Percentiles rank a stretch among this genome's conserved stretches.
Conservation (phyloP, 106 monocot genomes). For the Allium fistulosum region DNA sequence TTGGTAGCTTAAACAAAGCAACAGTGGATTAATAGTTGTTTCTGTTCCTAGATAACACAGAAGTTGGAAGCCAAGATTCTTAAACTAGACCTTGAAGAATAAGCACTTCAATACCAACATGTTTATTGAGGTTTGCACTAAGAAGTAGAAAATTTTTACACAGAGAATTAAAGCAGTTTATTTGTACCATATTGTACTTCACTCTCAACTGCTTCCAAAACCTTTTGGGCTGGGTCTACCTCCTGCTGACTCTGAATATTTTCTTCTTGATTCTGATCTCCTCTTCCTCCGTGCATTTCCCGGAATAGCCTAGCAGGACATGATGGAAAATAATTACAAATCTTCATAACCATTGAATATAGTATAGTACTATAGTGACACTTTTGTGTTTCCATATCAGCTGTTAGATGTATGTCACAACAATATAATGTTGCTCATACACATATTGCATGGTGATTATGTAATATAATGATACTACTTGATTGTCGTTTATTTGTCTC, state of each 20-base stretch:
- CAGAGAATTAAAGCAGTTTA: too few species aligned
- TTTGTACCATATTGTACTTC: too few species aligned
- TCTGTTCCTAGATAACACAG: too few species aligned
- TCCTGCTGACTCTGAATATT: slow-evolving; percentile 45
- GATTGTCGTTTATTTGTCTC: not conserved
- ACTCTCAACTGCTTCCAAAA: slow-evolving; percentile 33
- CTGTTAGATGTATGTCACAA: not conserved
- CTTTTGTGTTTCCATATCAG: not conserved
- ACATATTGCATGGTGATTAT: too few species aligned
- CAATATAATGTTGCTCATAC: not conserved
- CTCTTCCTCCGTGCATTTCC: slow-evolving; percentile 87
- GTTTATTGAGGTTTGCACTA: too few species aligned
- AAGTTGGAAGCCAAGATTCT: too few species aligned
- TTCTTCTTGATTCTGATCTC: slow-evolving; percentile 53
- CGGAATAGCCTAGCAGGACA: slow-evolving; percentile 55
- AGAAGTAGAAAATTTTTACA: too few species aligned
- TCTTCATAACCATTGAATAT: not conserved
- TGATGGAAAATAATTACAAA: not conserved
- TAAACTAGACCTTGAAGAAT: too few species aligned
- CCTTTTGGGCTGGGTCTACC: slow-evolving; percentile 63
- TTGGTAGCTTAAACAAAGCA: too few species aligned
- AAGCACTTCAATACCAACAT: too few species aligned
- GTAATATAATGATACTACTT: too few species aligned
- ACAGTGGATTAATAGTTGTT: too few species aligned
- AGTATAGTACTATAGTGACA: not conserved